phyloP scores from a whole-genome alignment of 2,329 filamentous ascomycete species.

The Macrophomina tecta region DNA sequence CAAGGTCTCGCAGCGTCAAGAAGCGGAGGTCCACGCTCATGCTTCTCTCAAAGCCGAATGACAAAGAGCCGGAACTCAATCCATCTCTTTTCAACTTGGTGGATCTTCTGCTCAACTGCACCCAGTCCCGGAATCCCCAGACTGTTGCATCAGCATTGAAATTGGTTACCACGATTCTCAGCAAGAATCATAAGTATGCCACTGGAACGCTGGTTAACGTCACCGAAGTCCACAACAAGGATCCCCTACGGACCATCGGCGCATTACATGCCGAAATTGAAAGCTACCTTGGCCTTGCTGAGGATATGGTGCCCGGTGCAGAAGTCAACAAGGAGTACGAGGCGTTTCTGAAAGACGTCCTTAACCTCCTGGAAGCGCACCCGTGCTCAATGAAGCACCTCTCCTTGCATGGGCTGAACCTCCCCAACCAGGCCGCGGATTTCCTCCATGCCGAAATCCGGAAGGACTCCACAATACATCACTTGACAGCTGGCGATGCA shows the following conservation, averaged over 20 bases:
- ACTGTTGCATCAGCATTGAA: slow-evolving; percentile 90
- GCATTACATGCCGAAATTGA: slow-evolving; percentile 78
- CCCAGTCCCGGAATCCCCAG: slow-evolving; percentile 83
- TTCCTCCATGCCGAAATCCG: slow-evolving; percentile 57
- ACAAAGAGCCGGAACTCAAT: slow-evolving; percentile 76
- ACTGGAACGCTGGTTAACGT: slow-evolving; percentile 76
- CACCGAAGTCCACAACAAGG: slow-evolving; percentile 61
- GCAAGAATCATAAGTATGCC: slow-evolving; percentile 86
- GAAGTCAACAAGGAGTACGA: slow-evolving; percentile 77
- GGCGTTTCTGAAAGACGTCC: slow-evolving; percentile 72
- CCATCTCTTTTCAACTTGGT: slow-evolving; percentile 92
- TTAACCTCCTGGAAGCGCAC: slow-evolving; percentile 72
- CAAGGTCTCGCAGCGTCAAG: slow-evolving; percentile 64
- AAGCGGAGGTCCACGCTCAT: slow-evolving; percentile 89
- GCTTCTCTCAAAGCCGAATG: slow-evolving; percentile 77
- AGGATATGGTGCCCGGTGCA: slow-evolving; percentile 70
- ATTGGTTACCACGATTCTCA: slow-evolving; percentile 82
- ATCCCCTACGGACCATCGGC: slow-evolving; percentile 69
- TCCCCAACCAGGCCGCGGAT: slow-evolving; percentile 48
- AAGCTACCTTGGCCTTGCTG: slow-evolving; percentile 71
- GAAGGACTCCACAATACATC: slow-evolving; percentile 66
- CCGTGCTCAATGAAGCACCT: slow-evolving; percentile 74
- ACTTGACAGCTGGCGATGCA: slow-evolving; percentile 66
- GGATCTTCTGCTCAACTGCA: slow-evolving; percentile 84
- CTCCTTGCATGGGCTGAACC: slow-evolving; percentile 64